Conservation (phyloP, 2,329 filamentous ascomycete genomes). For the Emmonsiellopsis sp. region DNA sequence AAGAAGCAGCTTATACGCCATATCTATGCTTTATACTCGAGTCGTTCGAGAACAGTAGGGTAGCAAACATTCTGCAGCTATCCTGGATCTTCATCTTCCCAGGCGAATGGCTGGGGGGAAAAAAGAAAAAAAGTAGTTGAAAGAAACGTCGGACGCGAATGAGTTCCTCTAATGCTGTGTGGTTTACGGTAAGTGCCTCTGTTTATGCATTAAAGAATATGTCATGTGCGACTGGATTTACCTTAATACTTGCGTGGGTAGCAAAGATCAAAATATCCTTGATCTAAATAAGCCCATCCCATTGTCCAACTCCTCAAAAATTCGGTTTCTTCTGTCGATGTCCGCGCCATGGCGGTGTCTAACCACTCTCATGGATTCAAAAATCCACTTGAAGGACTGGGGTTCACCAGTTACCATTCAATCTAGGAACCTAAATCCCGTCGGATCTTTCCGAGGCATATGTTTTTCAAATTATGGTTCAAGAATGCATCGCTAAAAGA, state of each 20-base stretch:
- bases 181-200: background rate
- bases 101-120: background rate
- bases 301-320: background rate
- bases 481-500: background rate
- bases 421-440: background rate
- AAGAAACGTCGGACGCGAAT: slow-evolving; percentile 3
- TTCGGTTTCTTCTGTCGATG: background rate
- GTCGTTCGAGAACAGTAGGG: slow-evolving; percentile 2
- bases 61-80: slow-evolving; percentile 9
- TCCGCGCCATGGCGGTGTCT: slow-evolving; percentile 2
- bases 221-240: slow-evolving; percentile 3
- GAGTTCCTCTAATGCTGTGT: background rate
- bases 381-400: background rate
- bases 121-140: background rate
- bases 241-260: background rate
- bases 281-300: background rate
- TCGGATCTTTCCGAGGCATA: background rate
- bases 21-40: slow-evolving; percentile 1
- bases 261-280: background rate
- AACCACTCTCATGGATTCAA: slow-evolving; percentile 1
- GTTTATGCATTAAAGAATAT: slow-evolving; percentile 5
- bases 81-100: background rate
- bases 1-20: slow-evolving; percentile 1
- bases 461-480: background rate
- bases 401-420: background rate